Base-by-base conservation (phyloP, 169 alveolate genomes). In the Amoebophrya sp. region DNA sequence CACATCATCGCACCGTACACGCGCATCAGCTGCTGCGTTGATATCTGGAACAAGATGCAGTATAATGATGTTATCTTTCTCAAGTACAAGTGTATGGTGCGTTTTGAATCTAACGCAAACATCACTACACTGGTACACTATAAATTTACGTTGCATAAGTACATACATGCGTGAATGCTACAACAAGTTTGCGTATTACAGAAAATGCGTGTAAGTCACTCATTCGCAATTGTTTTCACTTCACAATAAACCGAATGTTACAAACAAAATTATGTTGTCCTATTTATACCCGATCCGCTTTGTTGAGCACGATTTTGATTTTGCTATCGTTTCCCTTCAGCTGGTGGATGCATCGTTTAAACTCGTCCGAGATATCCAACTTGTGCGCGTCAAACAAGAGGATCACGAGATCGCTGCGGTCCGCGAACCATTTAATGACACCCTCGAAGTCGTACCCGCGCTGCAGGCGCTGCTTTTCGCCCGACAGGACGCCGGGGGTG, bases 361-460 rank as follows among this genome's bases (percentile, higher is more conserved):
- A 95, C 54, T 96, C 97, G 89, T 96, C 97, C 0, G 96, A 94
- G 40, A 96, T 95, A 91, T 96, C 97, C 92, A 95, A 93, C 92
- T 96, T 96, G 91, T 95, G 96, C n/a, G 96, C 97, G 53, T 96
- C 97, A 92, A 96, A 96, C 23, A 96, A 89, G 33, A 96, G 93
- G 25, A 96, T 77, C 40, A 96, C 94, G 91, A 96, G 92, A 89
- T 96, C 97, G 41, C 93, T 96, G 0, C 96, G 90, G 89, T 96
- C 97, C 0, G 96, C 96, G 77, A 96, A 96, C 97, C 97, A 96
- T 92, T 94, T 94, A 77, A 96, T 94, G 0, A 96, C 97, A 12
- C 95, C 95, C 90, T 96, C 97, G 89, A 96, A 96, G 66, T 96
- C 97, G 47, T 96, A 96, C 47, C 97, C 97, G n/a, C 97, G 93